phyloP scores from a whole-genome alignment of 345 rosid species.

The Gossypium australe region DNA sequence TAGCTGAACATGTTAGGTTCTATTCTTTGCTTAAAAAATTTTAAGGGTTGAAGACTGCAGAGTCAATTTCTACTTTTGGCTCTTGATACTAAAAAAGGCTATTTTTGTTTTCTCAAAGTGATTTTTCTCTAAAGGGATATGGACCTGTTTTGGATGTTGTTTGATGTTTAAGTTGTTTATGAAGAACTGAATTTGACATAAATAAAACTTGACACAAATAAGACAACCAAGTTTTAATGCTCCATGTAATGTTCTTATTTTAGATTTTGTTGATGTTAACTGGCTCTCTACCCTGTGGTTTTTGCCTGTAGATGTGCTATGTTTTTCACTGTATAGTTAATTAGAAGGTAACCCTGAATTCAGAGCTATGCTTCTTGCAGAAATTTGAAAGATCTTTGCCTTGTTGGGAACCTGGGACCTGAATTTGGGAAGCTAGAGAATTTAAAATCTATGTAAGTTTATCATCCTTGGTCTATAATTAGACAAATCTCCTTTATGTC shows the following conservation, averaged over 20 bases:
- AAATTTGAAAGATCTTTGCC: slow-evolving; percentile 67
- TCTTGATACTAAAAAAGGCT: not conserved
- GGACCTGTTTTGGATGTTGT: not conserved
- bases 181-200: not conserved
- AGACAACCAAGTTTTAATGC: not conserved
- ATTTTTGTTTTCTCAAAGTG: not conserved
- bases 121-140: too few species aligned
- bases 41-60: too few species aligned
- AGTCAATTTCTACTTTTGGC: too few species aligned
- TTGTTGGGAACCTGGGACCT: slow-evolving; percentile 65
- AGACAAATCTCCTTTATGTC: not conserved
- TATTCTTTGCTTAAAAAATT: not conserved
- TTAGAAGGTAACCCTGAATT: slow-evolving; percentile 1
- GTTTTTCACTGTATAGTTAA: not conserved
- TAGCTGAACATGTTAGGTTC: not conserved
- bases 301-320: not conserved
- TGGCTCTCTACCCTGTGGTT: not conserved
- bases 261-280: not conserved
- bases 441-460: slow-evolving; percentile 71
- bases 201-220: not conserved
- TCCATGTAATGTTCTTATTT: not conserved
- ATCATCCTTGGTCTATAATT: not conserved
- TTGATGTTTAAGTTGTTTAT: not conserved
- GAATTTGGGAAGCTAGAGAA: slow-evolving; percentile 53
- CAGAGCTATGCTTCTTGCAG: slow-evolving; percentile 29